These are phyloP conservation scores for Acanthamoeba lenticulata DNA, from an alignment of 208 protist species.

Conservation along the genomic window DNA sequence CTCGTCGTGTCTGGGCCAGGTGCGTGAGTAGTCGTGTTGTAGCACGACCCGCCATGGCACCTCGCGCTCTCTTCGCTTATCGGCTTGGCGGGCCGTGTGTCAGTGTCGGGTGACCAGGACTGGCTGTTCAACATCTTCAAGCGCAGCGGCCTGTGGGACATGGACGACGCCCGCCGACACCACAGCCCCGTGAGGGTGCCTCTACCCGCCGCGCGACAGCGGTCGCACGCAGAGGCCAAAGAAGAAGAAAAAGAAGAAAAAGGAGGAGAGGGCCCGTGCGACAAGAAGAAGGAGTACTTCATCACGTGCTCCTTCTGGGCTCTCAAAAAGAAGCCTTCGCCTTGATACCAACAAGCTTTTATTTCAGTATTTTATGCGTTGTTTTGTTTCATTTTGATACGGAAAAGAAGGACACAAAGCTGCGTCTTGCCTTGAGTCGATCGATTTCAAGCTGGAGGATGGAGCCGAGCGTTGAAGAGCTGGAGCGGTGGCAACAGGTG, in stretches of 20 bases:
- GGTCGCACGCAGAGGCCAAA: too few relatives aligned
- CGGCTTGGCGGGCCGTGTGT: too few relatives aligned
- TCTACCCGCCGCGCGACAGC: neutral
- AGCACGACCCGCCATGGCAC: too few relatives aligned
- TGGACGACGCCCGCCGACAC: neutral
- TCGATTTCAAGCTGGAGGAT: neutral
- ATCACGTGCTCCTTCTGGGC: slow-evolving; percentile 22
- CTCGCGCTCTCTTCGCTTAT: neutral
- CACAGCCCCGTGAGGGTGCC: slow-evolving; percentile 11
- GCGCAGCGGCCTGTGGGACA: slow-evolving; percentile 4
- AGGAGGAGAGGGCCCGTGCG: neutral
- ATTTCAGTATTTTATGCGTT: neutral
- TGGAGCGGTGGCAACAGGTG: neutral
- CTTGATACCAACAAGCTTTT: neutral
- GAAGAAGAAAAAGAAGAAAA: too few relatives aligned
- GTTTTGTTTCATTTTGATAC: neutral
- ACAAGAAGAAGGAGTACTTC: neutral
- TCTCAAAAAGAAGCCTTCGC: neutral
- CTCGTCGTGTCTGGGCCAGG: slow-evolving; percentile 30
- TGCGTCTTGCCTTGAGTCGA: neutral
- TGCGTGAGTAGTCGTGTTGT: neutral
- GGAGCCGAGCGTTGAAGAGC: neutral
- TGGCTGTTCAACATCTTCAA: neutral
- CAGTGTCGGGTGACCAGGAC: neutral
- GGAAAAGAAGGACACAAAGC: neutral